These are phyloP conservation scores for Solanum dulcamara DNA, from an alignment of 257 asterid genomes.

Conservation along the genomic window DNA sequence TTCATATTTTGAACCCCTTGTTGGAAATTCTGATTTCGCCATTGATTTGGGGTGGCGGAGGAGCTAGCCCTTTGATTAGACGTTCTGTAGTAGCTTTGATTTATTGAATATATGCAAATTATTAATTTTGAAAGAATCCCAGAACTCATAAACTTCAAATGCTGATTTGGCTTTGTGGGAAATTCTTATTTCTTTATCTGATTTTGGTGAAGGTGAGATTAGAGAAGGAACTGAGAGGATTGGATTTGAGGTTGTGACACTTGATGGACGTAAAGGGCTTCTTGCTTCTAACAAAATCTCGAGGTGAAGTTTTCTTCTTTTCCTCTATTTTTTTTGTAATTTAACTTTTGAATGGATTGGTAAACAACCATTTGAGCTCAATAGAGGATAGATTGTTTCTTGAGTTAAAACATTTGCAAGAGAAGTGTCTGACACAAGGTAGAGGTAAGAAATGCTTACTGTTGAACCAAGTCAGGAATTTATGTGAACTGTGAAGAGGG, in stretches of 20 bases:
- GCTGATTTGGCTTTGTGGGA: not conserved
- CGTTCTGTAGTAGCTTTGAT: not conserved
- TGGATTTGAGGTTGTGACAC: conserved; percentile 77
- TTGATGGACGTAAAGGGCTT: conserved; percentile 58
- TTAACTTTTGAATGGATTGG: not conserved
- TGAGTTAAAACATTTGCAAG: not conserved
- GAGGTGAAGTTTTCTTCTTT: conserved; percentile 21
- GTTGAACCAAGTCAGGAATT: not conserved
- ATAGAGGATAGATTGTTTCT: not conserved
- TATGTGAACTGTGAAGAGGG: not conserved
- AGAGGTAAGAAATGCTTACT: not conserved
- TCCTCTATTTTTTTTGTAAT: not conserved
- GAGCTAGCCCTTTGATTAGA: not conserved
- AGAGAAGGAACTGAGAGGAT: conserved; percentile 67
- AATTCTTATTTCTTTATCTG: not conserved
- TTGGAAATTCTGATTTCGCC: not conserved
- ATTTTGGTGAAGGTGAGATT: conserved; percentile 44
- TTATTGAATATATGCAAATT: not conserved
- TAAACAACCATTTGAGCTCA: not conserved
- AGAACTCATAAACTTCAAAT: not conserved
- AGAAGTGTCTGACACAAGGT: not conserved
- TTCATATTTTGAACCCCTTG: not conserved
- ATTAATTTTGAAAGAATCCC: not conserved
- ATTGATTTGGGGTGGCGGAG: not conserved
- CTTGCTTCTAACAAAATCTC: conserved; percentile 51